Evolutionary conservation across 768 basidiomycete species (phyloP).

Genomic region (Trametes cinnabarina): DNA sequence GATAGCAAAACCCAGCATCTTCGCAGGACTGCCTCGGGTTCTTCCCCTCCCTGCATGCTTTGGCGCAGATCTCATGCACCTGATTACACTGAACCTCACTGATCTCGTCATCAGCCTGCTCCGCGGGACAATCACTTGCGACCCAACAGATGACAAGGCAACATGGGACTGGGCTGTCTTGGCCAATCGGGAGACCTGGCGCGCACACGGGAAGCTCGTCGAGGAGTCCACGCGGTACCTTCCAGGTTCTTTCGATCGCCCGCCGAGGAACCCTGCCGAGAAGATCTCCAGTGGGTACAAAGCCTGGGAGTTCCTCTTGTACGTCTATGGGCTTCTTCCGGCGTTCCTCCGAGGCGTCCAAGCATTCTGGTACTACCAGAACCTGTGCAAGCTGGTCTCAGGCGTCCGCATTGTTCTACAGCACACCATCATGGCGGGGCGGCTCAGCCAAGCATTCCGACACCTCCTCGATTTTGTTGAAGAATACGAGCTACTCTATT

Average conservation of each 20-base stretch:
- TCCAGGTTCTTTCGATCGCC: slow-evolving; percentile 40
- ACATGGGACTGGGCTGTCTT: slow-evolving; percentile 35
- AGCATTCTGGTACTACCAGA: slow-evolving; percentile 23
- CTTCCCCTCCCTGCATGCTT: slow-evolving; percentile 20
- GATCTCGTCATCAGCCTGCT: slow-evolving; percentile 35
- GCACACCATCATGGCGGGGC: not conserved
- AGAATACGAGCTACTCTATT: slow-evolving; percentile 39
- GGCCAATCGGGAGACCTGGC: slow-evolving; percentile 29
- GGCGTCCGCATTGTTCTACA: slow-evolving; percentile 26
- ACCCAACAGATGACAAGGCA: slow-evolving; percentile 17
- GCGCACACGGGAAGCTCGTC: slow-evolving; percentile 35
- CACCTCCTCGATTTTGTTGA: slow-evolving; percentile 27
- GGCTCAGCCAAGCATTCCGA: slow-evolving; percentile 26
- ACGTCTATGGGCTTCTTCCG: slow-evolving; percentile 27
- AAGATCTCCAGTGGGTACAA: slow-evolving; percentile 39
- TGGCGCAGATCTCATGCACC: slow-evolving; percentile 40
- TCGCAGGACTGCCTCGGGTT: slow-evolving; percentile 26
- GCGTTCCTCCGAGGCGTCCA: slow-evolving; percentile 28
- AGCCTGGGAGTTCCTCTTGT: slow-evolving; percentile 27
- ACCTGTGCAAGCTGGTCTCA: slow-evolving; percentile 30
- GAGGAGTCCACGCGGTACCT: slow-evolving; percentile 32
- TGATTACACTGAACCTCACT: slow-evolving; percentile 35
- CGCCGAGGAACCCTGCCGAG: slow-evolving; percentile 40
- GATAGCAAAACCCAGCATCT: slow-evolving; percentile 36
- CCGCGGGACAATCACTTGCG: slow-evolving; percentile 29